Evolutionary conservation across 768 basidiomycete genomes (phyloP), one percentile per base, ranked within the genome.

Genomic region (Suillus placidus): DNA sequence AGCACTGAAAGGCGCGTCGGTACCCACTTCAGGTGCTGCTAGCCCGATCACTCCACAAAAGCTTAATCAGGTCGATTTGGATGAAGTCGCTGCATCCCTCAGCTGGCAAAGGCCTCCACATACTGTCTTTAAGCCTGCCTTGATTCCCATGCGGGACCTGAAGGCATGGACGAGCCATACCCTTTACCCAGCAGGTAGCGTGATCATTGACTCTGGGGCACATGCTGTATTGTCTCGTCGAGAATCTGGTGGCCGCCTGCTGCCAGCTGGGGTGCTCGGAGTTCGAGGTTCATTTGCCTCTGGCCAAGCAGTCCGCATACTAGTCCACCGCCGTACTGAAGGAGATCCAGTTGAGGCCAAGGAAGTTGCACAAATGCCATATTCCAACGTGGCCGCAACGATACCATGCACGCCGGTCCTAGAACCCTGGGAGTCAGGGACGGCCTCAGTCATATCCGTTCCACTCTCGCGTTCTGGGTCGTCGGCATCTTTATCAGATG

Each of bases 81-180:
- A 72, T 40, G 68, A 66, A 13, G 70, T 78, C 40, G 69, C 64
- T 23, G 52, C 64, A 34, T 69, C 71, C 3, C 64, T 73, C 40
- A 68, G 72, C 20, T 64, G 78, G 14, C 68, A 67, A 60, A 80
- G 91, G 7, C 96, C 94, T 13, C 87, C 90, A 0, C 96, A 99
- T 73, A 99, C 97, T 2, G 76, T 95, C 34, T 99, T 99, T 80
- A 84, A 85, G 32, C 88, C 94, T 3, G 87, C 92, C 13, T 66
- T 80, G 1, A 76, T 80, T n/a, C 92, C 94, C 1, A 82, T 93
- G 72, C 84, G 86, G 49, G 96, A 97, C 72, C 85, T 97, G 57
- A 97, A 98, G 71, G 88, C 93, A 63, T 99, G 97, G 97, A 97
- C 97, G 35, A 88, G 89, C n/a, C 95, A 99, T 77, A 98, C 97